phyloP scores from a whole-genome alignment of 805 yeast genomes.

The Hyphopichia homilentoma region DNA sequence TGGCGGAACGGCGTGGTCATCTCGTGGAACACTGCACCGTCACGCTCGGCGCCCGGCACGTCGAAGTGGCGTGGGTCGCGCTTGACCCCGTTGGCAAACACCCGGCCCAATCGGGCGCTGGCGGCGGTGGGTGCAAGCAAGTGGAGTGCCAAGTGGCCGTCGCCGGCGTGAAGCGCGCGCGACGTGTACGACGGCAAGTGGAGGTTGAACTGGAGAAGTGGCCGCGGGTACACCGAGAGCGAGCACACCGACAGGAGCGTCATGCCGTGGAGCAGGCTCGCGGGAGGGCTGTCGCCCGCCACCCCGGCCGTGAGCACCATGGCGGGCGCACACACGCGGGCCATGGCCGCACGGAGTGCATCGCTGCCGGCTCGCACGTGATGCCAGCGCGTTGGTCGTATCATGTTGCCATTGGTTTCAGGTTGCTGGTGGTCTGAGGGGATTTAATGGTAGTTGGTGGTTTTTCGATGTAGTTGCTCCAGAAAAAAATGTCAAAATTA shows the following conservation, averaged over 20 bases:
- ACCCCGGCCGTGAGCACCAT: slow-evolving; percentile 39
- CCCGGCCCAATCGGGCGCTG: slow-evolving; percentile 58
- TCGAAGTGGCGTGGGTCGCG: slow-evolving; percentile 40
- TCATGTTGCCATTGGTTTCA: too few relatives aligned
- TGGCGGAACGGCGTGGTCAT: slow-evolving; percentile 55
- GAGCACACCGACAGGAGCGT: slow-evolving; percentile 87
- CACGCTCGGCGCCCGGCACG: slow-evolving; percentile 20
- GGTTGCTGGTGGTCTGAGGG: too few relatives aligned
- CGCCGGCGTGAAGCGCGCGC: slow-evolving; percentile 51
- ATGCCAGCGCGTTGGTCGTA: too few relatives aligned
- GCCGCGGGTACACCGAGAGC: slow-evolving; percentile 70
- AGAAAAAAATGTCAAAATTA: too few relatives aligned
- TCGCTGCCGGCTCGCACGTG: too few relatives aligned
- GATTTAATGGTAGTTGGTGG: too few relatives aligned
- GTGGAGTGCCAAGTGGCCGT: slow-evolving; percentile 65
- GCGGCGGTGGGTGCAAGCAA: slow-evolving; percentile 57
- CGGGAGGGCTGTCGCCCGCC: slow-evolving; percentile 3
- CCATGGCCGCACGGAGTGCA: slow-evolving; percentile 30
- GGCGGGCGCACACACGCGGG: slow-evolving; percentile 38
- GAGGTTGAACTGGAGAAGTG: slow-evolving; percentile 79
- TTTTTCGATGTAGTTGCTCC: too few relatives aligned
- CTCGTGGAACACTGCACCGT: slow-evolving; percentile 38
- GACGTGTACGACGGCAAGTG: slow-evolving; percentile 86
- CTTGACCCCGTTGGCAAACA: slow-evolving; percentile 59
- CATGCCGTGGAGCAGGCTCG: slow-evolving; percentile 54